Conservation (phyloP, 1,284 basidiomycete genomes). For the Irpex lacteus region DNA sequence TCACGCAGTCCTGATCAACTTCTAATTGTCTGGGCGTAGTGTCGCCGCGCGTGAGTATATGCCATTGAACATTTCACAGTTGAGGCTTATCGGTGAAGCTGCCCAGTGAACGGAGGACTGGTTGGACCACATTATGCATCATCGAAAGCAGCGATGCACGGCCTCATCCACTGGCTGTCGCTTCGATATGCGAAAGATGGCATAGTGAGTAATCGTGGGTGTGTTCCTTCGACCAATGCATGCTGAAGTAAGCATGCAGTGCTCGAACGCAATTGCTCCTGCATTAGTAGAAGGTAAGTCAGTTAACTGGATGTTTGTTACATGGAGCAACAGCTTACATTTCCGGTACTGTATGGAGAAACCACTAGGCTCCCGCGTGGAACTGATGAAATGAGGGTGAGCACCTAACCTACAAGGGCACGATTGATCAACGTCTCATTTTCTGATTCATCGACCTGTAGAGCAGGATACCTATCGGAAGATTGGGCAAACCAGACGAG, state of each 20-base stretch:
- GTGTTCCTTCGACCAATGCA: no score
- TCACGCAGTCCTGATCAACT: background rate
- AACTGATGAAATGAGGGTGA: slow-evolving; percentile 29
- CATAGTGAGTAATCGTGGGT: slow-evolving; percentile 34
- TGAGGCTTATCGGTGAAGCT: background rate
- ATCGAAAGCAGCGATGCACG: slow-evolving; percentile 54
- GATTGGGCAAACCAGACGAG: slow-evolving; percentile 48
- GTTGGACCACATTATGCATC: slow-evolving; percentile 57
- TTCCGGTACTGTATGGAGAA: slow-evolving; percentile 24
- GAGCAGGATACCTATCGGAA: slow-evolving; percentile 47
- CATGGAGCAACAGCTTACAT: no score
- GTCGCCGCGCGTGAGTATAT: slow-evolving; percentile 32
- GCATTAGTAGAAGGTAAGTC: slow-evolving; percentile 44
- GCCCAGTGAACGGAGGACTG: slow-evolving; percentile 43
- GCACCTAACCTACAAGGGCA: slow-evolving; percentile 13
- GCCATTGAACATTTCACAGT: background rate
- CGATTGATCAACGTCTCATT: background rate
- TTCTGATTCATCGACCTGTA: slow-evolving; percentile 16
- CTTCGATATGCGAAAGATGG: slow-evolving; percentile 49
- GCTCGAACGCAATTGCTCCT: slow-evolving; percentile 52
- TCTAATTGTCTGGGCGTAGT: slow-evolving; percentile 19
- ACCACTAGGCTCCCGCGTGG: slow-evolving; percentile 47
- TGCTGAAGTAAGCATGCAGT: slow-evolving; percentile 27
- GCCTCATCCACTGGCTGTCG: slow-evolving; percentile 55
- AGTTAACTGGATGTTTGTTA: background rate